These are phyloP conservation scores for Barbarea vulgaris DNA, from an alignment of 345 rosid species.

Conservation along the genomic window DNA sequence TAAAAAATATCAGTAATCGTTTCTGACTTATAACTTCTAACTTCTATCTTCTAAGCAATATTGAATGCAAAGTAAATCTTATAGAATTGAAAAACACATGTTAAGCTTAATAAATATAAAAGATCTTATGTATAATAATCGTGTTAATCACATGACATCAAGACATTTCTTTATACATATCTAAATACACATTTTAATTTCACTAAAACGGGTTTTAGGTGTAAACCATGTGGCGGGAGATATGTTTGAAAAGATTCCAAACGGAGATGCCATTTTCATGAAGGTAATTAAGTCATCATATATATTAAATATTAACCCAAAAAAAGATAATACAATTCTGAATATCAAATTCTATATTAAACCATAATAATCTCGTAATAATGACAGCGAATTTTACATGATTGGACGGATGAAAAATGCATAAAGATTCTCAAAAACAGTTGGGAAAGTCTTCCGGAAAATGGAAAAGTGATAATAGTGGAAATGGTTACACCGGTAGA, in stretches of 20 bases:
- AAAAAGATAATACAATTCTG: background rate
- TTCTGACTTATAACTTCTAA: too few species aligned
- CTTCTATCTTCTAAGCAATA: too few species aligned
- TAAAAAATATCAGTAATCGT: too few species aligned
- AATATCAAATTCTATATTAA: background rate
- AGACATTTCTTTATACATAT: too few species aligned
- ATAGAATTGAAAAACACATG: too few species aligned
- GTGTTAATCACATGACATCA: too few species aligned
- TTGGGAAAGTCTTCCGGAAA: slow-evolving; percentile 36
- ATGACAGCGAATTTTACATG: slow-evolving; percentile 43
- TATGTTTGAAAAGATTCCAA: slow-evolving; percentile 62
- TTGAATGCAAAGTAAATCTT: too few species aligned
- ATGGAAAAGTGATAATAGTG: slow-evolving; percentile 45
- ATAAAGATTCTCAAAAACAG: slow-evolving; percentile 46
- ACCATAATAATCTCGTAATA: background rate
- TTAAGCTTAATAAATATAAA: too few species aligned
- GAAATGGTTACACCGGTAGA: slow-evolving; percentile 40
- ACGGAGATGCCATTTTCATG: slow-evolving; percentile 79
- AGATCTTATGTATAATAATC: too few species aligned
- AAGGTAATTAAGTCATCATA: slow-evolving; percentile 46
- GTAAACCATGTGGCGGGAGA: slow-evolving; percentile 39
- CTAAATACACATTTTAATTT: too few species aligned
- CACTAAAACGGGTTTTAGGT: slow-evolving; percentile 39
- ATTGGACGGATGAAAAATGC: slow-evolving; percentile 46
- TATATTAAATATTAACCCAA: background rate